These are phyloP conservation scores for Epichloe sibirici DNA, from an alignment of 2,329 filamentous ascomycete species.

Conservation along the genomic window DNA sequence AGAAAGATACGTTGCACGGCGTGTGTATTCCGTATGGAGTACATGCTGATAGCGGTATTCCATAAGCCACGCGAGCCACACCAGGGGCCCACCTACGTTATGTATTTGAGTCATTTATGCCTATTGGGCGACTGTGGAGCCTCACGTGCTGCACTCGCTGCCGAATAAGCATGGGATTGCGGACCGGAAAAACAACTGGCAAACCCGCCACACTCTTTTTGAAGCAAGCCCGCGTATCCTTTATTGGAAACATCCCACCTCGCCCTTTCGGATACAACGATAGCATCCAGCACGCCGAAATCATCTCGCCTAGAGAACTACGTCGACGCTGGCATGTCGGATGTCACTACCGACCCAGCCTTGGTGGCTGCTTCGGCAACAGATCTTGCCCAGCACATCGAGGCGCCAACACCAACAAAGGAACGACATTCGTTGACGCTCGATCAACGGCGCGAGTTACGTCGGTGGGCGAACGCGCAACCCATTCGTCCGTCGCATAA, in stretches of 20 bases:
- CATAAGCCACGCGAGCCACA: too few species aligned
- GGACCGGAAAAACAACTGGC: not conserved
- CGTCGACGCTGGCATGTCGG: slow-evolving; percentile 17
- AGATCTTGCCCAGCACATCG: slow-evolving; percentile 13
- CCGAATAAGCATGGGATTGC: not conserved
- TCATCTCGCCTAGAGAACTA: not conserved
- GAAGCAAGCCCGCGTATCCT: slow-evolving; percentile 15
- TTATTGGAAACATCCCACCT: slow-evolving; percentile 26
- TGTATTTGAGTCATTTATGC: too few species aligned
- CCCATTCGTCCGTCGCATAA: slow-evolving; percentile 45
- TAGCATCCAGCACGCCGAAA: slow-evolving; percentile 14
- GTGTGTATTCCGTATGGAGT: too few species aligned
- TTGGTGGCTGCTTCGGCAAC: slow-evolving; percentile 21
- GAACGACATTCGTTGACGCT: slow-evolving; percentile 50
- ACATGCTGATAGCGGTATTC: too few species aligned
- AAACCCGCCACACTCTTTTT: slow-evolving; percentile 21
- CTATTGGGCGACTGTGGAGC: not conserved
- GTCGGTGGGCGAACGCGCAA: slow-evolving; percentile 47
- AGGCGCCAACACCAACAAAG: slow-evolving; percentile 16
- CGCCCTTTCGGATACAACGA: slow-evolving; percentile 28
- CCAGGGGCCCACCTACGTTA: too few species aligned
- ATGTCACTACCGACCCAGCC: slow-evolving; percentile 27
- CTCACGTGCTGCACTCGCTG: not conserved
- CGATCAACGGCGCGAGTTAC: slow-evolving; percentile 48
- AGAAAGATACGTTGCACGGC: too few species aligned